Base-by-base conservation (phyloP, 495 filamentous ascomycete species). In the Thermochaetoides thermophila region DNA sequence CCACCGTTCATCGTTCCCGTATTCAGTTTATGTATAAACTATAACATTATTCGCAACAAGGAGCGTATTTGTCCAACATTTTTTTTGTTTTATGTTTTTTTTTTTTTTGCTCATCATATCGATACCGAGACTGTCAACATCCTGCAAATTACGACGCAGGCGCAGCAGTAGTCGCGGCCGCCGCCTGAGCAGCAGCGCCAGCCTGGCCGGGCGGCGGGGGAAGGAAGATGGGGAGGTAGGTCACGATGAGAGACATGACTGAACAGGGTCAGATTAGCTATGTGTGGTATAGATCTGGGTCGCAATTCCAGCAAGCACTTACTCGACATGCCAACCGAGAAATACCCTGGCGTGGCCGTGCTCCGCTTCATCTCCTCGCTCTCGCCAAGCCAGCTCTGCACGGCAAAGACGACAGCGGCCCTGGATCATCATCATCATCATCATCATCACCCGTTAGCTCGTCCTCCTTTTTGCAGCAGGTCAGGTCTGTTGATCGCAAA, bases 351-450 rank as follows among this genome's bases (percentile, higher is more conserved):
- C 4, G 81, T 84, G 25, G 64, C 59, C 27, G 64, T 52, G 35
- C 56, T 76, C 45, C 68, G 74, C 57, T 70, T 75, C 47, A 78
- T 64, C 24, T 84, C 82, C 29, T 78, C 71, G 42, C 76, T 79
- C 62, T 93, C 85, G 37, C 76, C 76, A 12, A 94, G 68, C 84
- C 84, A 93, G 42, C 63, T 71, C 59, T 92, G 84, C 26, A 92
- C 57, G 34, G 82, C 73, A 55, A 91, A 78, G 30, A 87, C 72
- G 29, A 94, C 76, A 5, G 85, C 66, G 7, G 78, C 75, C 85
- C 84, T 87, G 50, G 9, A 36, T 26, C 15, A 18, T 15, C 7
- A 13, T 10, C 21, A 11, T 24, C 11, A 11, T 24, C 11, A 24
- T 6, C 21, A 23, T 22, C 8, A 20, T 36, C 29, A 37, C 26